phyloP scores from a whole-genome alignment of 495 filamentous ascomycete species.

The Neurospora sp. region DNA sequence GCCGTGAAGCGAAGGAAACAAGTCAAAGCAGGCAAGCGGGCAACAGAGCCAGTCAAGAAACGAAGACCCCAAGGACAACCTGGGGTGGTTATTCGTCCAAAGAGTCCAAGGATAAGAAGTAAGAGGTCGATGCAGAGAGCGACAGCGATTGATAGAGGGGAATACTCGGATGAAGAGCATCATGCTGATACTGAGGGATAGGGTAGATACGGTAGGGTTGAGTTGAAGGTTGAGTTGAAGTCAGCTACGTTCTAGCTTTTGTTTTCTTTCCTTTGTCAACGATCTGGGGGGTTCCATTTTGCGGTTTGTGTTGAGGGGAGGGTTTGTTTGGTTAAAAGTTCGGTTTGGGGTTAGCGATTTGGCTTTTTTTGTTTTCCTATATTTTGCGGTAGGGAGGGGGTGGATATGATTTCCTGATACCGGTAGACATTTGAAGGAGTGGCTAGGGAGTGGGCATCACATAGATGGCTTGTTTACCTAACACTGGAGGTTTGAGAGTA shows the following conservation, averaged over 20 bases:
- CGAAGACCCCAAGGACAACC: constrained; percentile 3
- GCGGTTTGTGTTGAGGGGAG: neutral
- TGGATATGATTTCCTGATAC: neutral
- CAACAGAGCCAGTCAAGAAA: constrained; percentile 1
- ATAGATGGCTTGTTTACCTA: neutral
- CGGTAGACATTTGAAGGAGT: neutral
- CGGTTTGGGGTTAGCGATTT: neutral
- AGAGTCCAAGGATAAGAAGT: neutral
- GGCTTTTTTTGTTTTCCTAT: neutral
- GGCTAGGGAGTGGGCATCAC: neutral
- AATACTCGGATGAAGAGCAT: constrained; percentile 7
- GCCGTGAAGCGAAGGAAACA: constrained; percentile 24
- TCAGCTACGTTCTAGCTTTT: neutral
- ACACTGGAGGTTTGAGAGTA: neutral
- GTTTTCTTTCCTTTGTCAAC: neutral
- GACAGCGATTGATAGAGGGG: neutral
- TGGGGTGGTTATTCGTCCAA: neutral
- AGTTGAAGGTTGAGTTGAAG: neutral
- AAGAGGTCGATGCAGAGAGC: neutral
- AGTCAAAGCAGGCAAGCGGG: constrained; percentile 17
- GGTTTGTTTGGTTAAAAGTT: neutral
- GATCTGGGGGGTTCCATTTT: neutral
- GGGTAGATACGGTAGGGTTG: neutral
- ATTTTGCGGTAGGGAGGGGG: neutral
- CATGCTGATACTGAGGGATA: constrained; percentile 8